Base-by-base conservation (phyloP, 345 rosid species). In the Acer yangbiense region DNA sequence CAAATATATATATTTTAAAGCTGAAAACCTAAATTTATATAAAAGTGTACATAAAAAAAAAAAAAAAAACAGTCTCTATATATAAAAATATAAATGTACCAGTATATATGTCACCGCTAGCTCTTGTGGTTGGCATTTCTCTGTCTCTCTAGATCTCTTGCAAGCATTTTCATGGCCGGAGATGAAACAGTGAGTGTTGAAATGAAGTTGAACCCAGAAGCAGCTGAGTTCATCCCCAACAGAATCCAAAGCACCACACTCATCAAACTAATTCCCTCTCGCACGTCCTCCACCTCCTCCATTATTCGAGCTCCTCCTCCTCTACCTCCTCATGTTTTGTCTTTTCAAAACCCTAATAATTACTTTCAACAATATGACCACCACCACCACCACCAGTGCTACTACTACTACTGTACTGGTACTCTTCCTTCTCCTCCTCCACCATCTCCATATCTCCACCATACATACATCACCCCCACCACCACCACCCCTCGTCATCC, bases 191-290 rank as follows among this genome's bases (percentile, higher is more conserved):
- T 32, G 39, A 32, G 39, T 32, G 39, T 4, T 32, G 39, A 32
- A 10, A 71, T 20, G 21, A 29, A 4, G 9, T 71, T 71, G 25
- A 71, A 71, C 25, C 64, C 74, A 27, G 64, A 71, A 55, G 65
- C 74, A 7, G 65, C 65, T 1, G 74, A 71, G 63, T 71, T 71
- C 65, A 1, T 54, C 0, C 74, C 74, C 27, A 48, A 16, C 13
- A 35, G 29, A 29, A 29, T 29, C 12, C 71, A 39, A 12, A 29
- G 32, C 32, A 29, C 32, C 32, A 41, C 14, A 29, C 3, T 29
- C n/a, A 48, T 39, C 6, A 4, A 39, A 8, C 50, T 29, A 29
- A 29, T 41, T 43, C 14, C 70, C 11, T 39, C 43, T 66, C 0
- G 7, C 35, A 13, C 32, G 2, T 29, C 32, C 32, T 29, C 32